Base-by-base conservation (phyloP, 2,329 filamentous ascomycete genomes). In the Penicillium sp. region DNA sequence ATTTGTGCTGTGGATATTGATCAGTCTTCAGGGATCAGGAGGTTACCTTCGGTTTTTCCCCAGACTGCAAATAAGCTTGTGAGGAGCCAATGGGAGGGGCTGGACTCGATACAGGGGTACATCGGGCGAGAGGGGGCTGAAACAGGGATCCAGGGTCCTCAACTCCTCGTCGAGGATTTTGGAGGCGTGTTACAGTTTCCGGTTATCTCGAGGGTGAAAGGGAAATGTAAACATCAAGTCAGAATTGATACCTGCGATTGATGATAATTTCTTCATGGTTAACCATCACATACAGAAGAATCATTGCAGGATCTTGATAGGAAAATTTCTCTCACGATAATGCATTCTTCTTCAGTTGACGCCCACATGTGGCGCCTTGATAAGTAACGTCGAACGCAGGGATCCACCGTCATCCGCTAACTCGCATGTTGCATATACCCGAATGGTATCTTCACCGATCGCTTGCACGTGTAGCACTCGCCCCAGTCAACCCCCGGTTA, bases 31-130 rank as follows among this genome's bases (percentile, higher is more conserved):
- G 30, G 10, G 12, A 33, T 50, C 55, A 40, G 33, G 55, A 50
- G 44, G 55, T 57, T 57, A 57, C 55, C 44, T 30, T 57, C 55
- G 55, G 30, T n/a, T 26, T 50, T 28, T 28, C 30, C 54, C 55
- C 44, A 37, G 55, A 30, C 24, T 58, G 12, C 33, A 24, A 42
- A 51, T 50, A 30, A 38, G 13, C 55, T 57, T 47, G 42, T 8
- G 30, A 50, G 13, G 13, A 24, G 37, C 45, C 55, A 58, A 58
- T 58, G 7, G 35, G 12, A 9, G 33, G 24, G n/a, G 13, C 10
- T 1, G 30, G 12, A 13, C 30, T 40, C 40, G 9, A 19, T 7
- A 38, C 45, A 24, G 19, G 30, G 55, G 33, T 9, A 53, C n/a
- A 1, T 33, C 28, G 42, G 55, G 33, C 22, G 4, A n/a, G 19